Evolutionary conservation across 139 green algal genomes (phyloP).

Genomic region (Bryopsis sp.): DNA sequence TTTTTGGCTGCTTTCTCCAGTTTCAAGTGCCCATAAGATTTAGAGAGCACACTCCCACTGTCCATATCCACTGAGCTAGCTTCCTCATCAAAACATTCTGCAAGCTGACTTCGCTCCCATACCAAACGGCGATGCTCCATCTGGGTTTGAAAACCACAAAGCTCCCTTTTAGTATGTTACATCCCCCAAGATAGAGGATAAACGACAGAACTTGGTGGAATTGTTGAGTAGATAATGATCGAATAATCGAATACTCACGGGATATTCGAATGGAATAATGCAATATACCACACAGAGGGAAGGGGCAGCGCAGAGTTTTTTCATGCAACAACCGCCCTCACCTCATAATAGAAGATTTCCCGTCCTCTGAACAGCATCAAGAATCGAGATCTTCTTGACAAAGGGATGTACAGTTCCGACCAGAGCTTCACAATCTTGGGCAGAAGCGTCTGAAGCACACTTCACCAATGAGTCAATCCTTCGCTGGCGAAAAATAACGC

Average conservation of each 20-base stretch:
- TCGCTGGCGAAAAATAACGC: not conserved
- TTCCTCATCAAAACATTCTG: not conserved
- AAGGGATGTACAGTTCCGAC: constrained; percentile 47
- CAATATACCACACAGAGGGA: no score
- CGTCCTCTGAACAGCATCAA: constrained; percentile 39
- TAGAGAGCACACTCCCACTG: not conserved
- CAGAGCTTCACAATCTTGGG: constrained; percentile 48
- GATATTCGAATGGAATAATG: not conserved
- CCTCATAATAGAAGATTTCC: constrained; percentile 55
- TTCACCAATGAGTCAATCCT: not conserved
- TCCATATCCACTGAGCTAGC: not conserved
- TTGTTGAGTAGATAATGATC: not conserved
- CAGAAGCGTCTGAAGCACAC: constrained; percentile 25
- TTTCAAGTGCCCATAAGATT: no score
- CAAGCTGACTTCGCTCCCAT: constrained; percentile 17
- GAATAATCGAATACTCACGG: not conserved
- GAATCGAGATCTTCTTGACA: constrained; percentile 51
- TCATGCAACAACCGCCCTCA: not conserved
- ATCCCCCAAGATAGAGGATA: not conserved
- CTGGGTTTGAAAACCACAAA: not conserved
- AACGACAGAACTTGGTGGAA: not conserved
- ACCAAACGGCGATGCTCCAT: constrained; percentile 28
- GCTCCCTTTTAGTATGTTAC: not conserved
- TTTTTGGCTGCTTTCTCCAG: no score
- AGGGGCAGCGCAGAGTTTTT: not conserved